Evolutionary conservation across 768 basidiomycete genomes (phyloP), one percentile per base, ranked within the genome.

Genomic region (Mycena latifolia): DNA sequence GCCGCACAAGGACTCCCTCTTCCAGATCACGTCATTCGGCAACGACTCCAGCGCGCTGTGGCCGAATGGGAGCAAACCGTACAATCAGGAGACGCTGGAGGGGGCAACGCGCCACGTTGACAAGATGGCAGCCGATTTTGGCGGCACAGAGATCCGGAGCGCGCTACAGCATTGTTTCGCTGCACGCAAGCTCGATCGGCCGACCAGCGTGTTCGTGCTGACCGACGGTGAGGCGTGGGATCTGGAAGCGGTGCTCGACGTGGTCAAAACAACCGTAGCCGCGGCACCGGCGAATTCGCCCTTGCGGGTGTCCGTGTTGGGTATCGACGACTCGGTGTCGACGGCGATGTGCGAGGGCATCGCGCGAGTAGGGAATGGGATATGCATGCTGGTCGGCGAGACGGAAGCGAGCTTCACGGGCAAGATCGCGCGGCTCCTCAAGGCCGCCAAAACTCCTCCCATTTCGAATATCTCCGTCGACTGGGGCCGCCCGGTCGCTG

Each of bases 1-100:
- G 5, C 81, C 83, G 0, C 61, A 59, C 31, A 27, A 66, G 1
- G 74, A 75, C 18, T 80, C 82, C 0, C 64, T 50, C 2, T 83
- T 85, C 72, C 85, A 86, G 29, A 77, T 86, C 29, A 68, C 80
- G 37, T 81, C 80, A 37, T 86, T 86, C 64, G 84, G 83, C 0
- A 53, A 0, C 12, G 0, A 12, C 0, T 67, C 67, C 11, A 45
- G 43, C 3, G n/a, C 58, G 0, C 61, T 85, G 3, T 85, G 83
- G 84, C 22, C 12, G 11, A 3, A 4, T 0, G 50, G 45, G 0
- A 78, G 80, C 61, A 65, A 46, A 33, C 27, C 11, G 0, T 78
- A 78, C 29, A 67, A 73, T 46, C 69, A 69, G 48, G 22, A 39
- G 0, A 72, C 73, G 5, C 63, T 84, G 51, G 39, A 29, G 2